phyloP scores from a whole-genome alignment of 768 basidiomycete genomes.

The Dictyophora rubrovolvata region DNA sequence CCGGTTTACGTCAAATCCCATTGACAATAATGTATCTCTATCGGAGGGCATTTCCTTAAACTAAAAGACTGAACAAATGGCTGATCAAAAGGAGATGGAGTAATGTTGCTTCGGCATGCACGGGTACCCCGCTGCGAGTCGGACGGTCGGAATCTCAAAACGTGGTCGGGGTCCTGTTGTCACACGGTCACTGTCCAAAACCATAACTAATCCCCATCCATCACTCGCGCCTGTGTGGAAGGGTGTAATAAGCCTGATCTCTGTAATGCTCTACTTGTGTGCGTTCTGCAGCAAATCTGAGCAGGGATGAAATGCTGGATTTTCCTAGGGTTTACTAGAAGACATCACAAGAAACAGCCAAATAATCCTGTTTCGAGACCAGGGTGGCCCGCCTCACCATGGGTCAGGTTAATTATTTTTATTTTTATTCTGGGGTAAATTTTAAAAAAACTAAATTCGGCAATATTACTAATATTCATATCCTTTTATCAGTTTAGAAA shows the following conservation, averaged over 20 bases:
- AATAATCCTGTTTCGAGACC: no score
- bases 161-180: not conserved
- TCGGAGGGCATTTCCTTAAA: constrained; percentile 25
- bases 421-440: not conserved
- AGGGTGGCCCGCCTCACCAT: no score
- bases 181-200: not conserved
- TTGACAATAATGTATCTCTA: constrained; percentile 63
- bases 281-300: no score
- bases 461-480: not conserved
- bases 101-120: not conserved
- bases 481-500: not conserved
- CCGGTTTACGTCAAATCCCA: constrained; percentile 81
- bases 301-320: no score
- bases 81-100: no score
- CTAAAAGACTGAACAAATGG: not conserved
- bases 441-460: not conserved
- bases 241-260: no score
- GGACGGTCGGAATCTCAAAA: not conserved
- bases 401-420: not conserved
- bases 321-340: no score
- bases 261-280: no score
- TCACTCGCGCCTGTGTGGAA: no score
- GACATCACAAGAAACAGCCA: no score
- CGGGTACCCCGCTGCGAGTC: not conserved
- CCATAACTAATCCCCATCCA: no score